Percentiles rank a stretch among this genome's conserved stretches.
These are phyloP conservation scores for Stemphylium vesicarium DNA, from an alignment of 2,329 filamentous ascomycete species.

Conservation along the genomic window DNA sequence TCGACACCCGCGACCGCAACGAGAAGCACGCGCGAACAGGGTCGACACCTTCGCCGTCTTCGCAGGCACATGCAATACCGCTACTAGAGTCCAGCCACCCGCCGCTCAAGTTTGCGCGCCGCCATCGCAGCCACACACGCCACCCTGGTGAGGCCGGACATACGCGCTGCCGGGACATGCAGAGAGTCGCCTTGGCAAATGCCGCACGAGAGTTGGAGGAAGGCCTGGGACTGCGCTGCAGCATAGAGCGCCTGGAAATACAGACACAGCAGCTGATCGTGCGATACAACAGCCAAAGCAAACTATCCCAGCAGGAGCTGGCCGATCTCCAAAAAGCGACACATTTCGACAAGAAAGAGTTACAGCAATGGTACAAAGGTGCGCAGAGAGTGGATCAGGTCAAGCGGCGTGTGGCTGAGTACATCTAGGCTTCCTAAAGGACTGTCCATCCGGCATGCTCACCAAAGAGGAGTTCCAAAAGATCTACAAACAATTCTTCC, in stretches of 20 bases:
- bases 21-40: slow-evolving; percentile 6
- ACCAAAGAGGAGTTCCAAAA: slow-evolving; percentile 99
- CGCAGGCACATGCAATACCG: slow-evolving; percentile 27
- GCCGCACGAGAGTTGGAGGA: slow-evolving; percentile 31
- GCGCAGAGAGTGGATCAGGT: slow-evolving; percentile 39
- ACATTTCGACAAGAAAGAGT: slow-evolving; percentile 99
- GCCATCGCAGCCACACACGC: slow-evolving; percentile 30
- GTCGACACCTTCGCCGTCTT: slow-evolving; percentile 19
- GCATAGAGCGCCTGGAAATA: slow-evolving; percentile 31
- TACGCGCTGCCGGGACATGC: slow-evolving; percentile 31
- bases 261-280: slow-evolving; percentile 44
- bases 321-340: slow-evolving; percentile 94
- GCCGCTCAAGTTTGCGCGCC: slow-evolving; percentile 43
- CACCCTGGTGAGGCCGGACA: slow-evolving; percentile 33
- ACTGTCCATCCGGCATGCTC: slow-evolving; percentile 95
- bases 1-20: slow-evolving; percentile 6
- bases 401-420: slow-evolving; percentile 23
- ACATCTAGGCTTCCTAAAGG: slow-evolving; percentile 86
- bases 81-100: slow-evolving; percentile 31
- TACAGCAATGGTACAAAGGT: slow-evolving; percentile 99
- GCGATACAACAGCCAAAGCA: slow-evolving; percentile 78
- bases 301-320: slow-evolving; percentile 96
- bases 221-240: slow-evolving; percentile 31
- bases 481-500: slow-evolving; percentile 99
- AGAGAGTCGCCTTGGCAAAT: slow-evolving; percentile 33